Evolutionary conservation across 306 rosid genomes (phyloP), one percentile per base, ranked within the genome.

Genomic region (Carpinus fangiana): DNA sequence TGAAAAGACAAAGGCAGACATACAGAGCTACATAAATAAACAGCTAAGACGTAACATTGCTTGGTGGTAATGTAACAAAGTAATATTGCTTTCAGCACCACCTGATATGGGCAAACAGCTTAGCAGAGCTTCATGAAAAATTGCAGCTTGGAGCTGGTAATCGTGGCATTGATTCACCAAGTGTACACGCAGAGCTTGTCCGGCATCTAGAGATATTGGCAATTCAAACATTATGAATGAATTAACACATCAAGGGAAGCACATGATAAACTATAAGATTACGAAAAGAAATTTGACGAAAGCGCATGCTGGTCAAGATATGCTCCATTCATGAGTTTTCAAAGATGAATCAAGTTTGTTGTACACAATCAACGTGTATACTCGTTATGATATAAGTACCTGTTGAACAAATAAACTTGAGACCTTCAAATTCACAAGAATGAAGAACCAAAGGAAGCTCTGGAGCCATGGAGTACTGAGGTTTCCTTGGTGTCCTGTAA

Each of bases 391-490:
- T 52, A 46, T 0, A 82, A 70, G 75, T 88, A 93, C 98, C 98
- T 89, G 93, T 59, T 5, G 97, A 94, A 78, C 98, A 94, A 74
- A 61, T 47, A 80, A 94, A 94, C 72, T 87, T 84, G 41, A 90
- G 74, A 81, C 84, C 83, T 72, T 92, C 94, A 86, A 92, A 94
- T 83, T 92, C 96, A 84, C 98, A 94, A 70, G 95, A 90, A 59
- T 82, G 93, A 79, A 94, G 96, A 85, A 92, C 92, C 93, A 94
- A 78, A 0, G 98, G 97, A 84, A 83, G 76, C 86, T 94, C 97
- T 31, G 95, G 80, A 72, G 98, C 97, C 96, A 92, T 90, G 50
- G 31, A 20, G 52, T 92, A 94, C 74, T 94, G 98, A 68, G 98
- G 98, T 84, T 94, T 94, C 87, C 93, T 94, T 61, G 85, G 87